These are phyloP conservation scores for Primulina eburnea DNA, from an alignment of 257 asterid genomes.

Conservation along the genomic window DNA sequence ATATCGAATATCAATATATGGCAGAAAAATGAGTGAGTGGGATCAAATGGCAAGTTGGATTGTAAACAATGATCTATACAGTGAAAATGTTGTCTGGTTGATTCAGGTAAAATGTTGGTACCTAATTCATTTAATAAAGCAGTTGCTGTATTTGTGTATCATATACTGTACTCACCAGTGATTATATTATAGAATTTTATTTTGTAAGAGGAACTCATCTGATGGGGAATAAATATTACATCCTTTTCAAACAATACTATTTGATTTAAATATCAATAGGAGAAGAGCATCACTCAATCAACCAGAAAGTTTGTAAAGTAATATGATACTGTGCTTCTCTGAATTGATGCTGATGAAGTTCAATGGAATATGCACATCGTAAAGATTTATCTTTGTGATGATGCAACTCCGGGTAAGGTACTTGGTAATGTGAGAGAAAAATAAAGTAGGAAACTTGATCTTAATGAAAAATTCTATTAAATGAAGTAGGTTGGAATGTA, in stretches of 20 bases:
- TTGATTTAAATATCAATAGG: too few species aligned
- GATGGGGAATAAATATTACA: neutral
- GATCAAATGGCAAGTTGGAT: slow-evolving; percentile 99
- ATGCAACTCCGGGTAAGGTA: neutral
- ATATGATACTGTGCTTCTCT: neutral
- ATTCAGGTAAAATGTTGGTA: slow-evolving; percentile 63
- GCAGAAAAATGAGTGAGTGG: slow-evolving; percentile 98
- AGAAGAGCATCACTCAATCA: neutral
- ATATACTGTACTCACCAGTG: neutral
- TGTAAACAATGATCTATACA: slow-evolving; percentile 76
- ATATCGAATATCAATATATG: slow-evolving; percentile 86
- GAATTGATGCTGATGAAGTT: neutral
- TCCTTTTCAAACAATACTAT: neutral
- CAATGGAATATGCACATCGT: neutral
- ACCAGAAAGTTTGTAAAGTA: neutral
- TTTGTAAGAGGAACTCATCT: slow-evolving; percentile 2
- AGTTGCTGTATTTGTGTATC: neutral
- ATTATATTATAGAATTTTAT: neutral
- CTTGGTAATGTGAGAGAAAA: neutral
- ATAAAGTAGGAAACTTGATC: neutral
- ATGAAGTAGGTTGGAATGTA: neutral
- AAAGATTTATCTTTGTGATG: neutral
- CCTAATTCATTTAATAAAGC: slow-evolving; percentile 13
- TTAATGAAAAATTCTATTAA: too few species aligned
- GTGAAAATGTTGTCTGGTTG: slow-evolving; percentile 96